Evolutionary conservation across 495 filamentous ascomycete species (phyloP), one percentile per base, ranked within the genome.

Genomic region (Penicillium odoratum): DNA sequence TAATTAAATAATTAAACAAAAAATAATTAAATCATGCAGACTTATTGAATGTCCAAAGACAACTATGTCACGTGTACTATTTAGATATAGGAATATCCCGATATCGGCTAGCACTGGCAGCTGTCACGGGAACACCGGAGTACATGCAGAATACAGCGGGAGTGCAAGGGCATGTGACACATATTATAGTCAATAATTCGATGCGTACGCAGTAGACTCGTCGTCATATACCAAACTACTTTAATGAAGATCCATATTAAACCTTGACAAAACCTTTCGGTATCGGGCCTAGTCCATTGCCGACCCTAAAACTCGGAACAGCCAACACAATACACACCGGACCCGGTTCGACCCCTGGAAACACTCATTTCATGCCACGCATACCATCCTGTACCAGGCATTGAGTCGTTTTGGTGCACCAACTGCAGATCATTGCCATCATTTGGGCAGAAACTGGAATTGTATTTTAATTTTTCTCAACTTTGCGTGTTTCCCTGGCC

Each of bases 31-130:
- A 21, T 21, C 21, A 21, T 21, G 21, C 21, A 21, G 21, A 21
- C 21, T 21, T 21, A 21, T 21, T 21, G 21, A 21, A 21, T 21
- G 21, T 2, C 2, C 21, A 21, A 21, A 21, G 21, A 21, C 21
- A 21, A 21, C 21, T 21, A 21, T 21, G 21, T 21, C 21, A 21
- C 21, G 21, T 21, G 1, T 21, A 21, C 21, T 21, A 2, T 1
- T 21, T 21, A 21, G 21, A 21, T 21, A 21, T 21, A 2, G 21
- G 2, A 21, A 21, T 21, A 21, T 21, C 21, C 57, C 51, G 54
- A 60, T 55, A 53, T 53, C 51, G 51, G 53, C 44, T 53, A 57
- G 43, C 38, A 36, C 54, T 61, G 8, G 46, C 46, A 48, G 46
- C 46, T 48, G 46, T 48, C 46, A 29, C 28, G 26, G 46, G 28